A percentile compares a stretch with the other conserved stretches of the same genome.
phyloP scores from a whole-genome alignment of 495 filamentous ascomycete genomes.

The Platismatia glauca region DNA sequence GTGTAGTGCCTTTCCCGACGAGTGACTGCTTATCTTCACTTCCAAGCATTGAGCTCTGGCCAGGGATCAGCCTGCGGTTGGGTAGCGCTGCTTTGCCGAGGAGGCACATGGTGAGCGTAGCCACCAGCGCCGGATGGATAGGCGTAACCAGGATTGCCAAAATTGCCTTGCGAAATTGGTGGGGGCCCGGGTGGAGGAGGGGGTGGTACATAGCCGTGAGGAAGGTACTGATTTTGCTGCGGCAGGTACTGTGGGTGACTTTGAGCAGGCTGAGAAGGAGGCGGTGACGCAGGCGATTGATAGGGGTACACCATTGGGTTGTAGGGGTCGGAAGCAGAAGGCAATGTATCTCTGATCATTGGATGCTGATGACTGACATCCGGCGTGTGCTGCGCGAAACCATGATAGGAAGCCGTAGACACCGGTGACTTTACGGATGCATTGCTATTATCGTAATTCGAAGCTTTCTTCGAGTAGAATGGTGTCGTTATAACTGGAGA shows the following conservation, averaged over 20 bases:
- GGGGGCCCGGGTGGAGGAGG: slow-evolving; percentile 81
- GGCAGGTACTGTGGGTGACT: slow-evolving; percentile 34
- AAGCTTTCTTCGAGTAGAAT: slow-evolving; percentile 36
- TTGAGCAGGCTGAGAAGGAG: slow-evolving; percentile 37
- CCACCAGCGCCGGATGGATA: slow-evolving; percentile 53
- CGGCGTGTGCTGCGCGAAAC: slow-evolving; percentile 15
- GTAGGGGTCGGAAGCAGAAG: slow-evolving; percentile 43
- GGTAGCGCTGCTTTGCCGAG: slow-evolving; percentile 33
- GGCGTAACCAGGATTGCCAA: slow-evolving; percentile 36
- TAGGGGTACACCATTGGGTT: slow-evolving; percentile 49
- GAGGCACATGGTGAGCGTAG: slow-evolving; percentile 43
- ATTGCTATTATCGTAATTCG: slow-evolving; percentile 26
- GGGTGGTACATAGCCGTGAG: slow-evolving; percentile 80
- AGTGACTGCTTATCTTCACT: slow-evolving; percentile 36
- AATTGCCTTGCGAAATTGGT: slow-evolving; percentile 61
- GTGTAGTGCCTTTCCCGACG: not conserved
- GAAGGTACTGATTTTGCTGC: slow-evolving; percentile 43
- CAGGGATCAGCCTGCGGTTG: slow-evolving; percentile 64
- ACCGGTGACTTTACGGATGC: slow-evolving; percentile 11
- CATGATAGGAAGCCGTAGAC: slow-evolving; percentile 13
- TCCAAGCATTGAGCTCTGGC: slow-evolving; percentile 83
- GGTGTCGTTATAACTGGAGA: slow-evolving; percentile 37
- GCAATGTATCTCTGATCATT: slow-evolving; percentile 35
- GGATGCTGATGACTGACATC: slow-evolving; percentile 22
- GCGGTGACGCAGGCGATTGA: slow-evolving; percentile 34